A percentile compares a stretch with the other conserved stretches of the same genome.
These are phyloP conservation scores for Cladosporium austrohemisphaericum DNA, from an alignment of 2,329 filamentous ascomycete genomes.

Conservation along the genomic window DNA sequence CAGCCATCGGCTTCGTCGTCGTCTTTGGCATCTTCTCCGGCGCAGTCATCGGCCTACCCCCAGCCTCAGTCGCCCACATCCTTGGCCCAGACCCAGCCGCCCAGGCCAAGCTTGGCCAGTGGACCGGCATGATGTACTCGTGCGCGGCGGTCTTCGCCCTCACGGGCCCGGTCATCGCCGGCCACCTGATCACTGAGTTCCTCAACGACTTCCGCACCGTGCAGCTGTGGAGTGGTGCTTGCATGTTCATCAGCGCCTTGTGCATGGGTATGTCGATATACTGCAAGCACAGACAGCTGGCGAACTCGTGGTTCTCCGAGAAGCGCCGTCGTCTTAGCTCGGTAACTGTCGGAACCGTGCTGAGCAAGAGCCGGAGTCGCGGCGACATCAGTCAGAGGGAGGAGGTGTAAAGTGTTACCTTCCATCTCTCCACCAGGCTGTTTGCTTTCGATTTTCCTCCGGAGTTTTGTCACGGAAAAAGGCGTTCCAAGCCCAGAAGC, in stretches of 20 bases:
- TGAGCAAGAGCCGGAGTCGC: constrained; percentile 7
- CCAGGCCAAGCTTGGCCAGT: constrained; percentile 46
- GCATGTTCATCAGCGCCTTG: constrained; percentile 38
- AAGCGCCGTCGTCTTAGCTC: constrained; percentile 7
- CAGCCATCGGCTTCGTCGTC: constrained; percentile 46
- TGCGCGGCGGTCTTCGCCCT: constrained; percentile 44
- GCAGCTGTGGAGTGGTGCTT: constrained; percentile 46
- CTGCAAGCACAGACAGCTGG: constrained; percentile 4
- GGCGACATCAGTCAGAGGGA: constrained; percentile 6
- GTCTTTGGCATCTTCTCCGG: constrained; percentile 48
- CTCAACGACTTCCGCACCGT: constrained; percentile 41
- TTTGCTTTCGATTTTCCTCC: too few species aligned
- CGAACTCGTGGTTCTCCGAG: constrained; percentile 7
- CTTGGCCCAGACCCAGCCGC: constrained; percentile 32
- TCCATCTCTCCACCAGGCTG: too few species aligned
- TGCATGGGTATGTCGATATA: constrained; percentile 36
- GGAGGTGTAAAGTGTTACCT: neutral
- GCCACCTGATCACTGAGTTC: constrained; percentile 42
- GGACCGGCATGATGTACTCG: constrained; percentile 53
- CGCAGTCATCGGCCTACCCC: constrained; percentile 49
- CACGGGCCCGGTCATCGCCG: constrained; percentile 46
- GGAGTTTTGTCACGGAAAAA: too few species aligned
- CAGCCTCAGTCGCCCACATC: constrained; percentile 48
- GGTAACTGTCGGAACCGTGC: neutral
- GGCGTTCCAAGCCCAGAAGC: too few species aligned